Percentiles rank a stretch among this genome's conserved stretches.
Conservation (phyloP, 2,329 filamentous ascomycete genomes). For the Huntiella savannae region DNA sequence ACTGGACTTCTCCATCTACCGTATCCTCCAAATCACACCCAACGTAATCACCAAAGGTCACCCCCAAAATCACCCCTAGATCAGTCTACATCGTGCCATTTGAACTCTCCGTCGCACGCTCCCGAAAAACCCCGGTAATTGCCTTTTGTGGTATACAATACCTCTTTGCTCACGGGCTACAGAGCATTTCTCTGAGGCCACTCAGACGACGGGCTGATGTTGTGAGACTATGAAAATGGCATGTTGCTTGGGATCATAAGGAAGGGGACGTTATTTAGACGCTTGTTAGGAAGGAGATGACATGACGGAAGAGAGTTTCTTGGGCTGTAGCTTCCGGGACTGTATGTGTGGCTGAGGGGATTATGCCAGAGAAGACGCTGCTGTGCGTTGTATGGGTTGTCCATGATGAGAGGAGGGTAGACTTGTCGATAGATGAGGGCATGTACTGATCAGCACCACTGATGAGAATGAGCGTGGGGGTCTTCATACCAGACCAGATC, state of each 20-base stretch:
- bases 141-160: too few species aligned
- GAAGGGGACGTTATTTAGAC: too few species aligned
- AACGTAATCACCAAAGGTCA: background rate
- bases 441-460: conserved; percentile 49
- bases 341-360: conserved; percentile 33
- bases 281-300: too few species aligned
- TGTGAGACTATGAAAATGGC: too few species aligned
- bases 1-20: too few species aligned
- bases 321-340: conserved; percentile 27
- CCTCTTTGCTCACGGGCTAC: too few species aligned
- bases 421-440: conserved; percentile 37
- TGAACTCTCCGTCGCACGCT: too few species aligned
- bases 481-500: conserved; percentile 47
- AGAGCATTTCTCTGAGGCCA: too few species aligned
- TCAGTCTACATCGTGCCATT: background rate
- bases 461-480: conserved; percentile 44
- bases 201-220: too few species aligned
- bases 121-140: too few species aligned
- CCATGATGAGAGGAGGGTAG: conserved; percentile 38
- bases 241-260: too few species aligned
- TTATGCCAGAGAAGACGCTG: conserved; percentile 31
- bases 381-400: conserved; percentile 24
- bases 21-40: too few species aligned
- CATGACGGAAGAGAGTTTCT: conserved; percentile 11
- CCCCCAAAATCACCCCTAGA: background rate